phyloP scores from a whole-genome alignment of 2,329 filamentous ascomycete genomes.

The Diaporthe helianthi region DNA sequence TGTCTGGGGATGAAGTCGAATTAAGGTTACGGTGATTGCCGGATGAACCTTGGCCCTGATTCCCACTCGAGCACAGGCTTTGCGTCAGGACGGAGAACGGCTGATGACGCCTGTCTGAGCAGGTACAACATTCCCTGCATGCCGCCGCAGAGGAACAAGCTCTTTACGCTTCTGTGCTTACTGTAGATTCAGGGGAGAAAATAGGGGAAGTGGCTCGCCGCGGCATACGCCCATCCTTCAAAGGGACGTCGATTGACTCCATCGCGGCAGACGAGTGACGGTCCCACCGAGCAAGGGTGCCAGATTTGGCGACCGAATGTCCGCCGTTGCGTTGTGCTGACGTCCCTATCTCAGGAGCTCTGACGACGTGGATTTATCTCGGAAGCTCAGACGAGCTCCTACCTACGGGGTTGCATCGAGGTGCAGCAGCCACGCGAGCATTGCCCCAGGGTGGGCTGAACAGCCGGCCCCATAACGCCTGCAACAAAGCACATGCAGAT shows the following conservation, averaged over 20 bases:
- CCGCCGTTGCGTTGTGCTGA: neutral
- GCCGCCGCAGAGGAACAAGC: neutral
- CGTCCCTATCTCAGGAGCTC: constrained; percentile 4
- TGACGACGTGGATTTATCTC: too few species aligned
- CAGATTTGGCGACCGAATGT: constrained; percentile 8
- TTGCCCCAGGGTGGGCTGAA: neutral
- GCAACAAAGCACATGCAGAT: neutral
- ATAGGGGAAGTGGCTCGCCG: neutral
- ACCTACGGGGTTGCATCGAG: neutral
- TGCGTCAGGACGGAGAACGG: too few species aligned
- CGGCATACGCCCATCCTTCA: neutral
- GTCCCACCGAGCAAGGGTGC: neutral
- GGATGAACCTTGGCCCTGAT: neutral
- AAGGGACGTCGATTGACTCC: too few species aligned
- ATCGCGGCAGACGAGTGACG: neutral
- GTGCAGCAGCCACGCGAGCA: neutral
- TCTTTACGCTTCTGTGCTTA: too few species aligned
- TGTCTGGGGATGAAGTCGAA: constrained; percentile 14
- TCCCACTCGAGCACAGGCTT: neutral
- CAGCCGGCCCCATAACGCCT: too few species aligned
- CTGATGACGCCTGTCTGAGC: neutral
- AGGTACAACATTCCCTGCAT: neutral
- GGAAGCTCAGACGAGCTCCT: neutral
- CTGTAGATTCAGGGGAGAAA: too few species aligned
- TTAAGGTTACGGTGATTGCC: constrained; percentile 14